Percentiles rank a stretch among this genome's conserved stretches.
These are phyloP conservation scores for Elsinoe australis DNA, from an alignment of 2,329 filamentous ascomycete species.

Conservation along the genomic window DNA sequence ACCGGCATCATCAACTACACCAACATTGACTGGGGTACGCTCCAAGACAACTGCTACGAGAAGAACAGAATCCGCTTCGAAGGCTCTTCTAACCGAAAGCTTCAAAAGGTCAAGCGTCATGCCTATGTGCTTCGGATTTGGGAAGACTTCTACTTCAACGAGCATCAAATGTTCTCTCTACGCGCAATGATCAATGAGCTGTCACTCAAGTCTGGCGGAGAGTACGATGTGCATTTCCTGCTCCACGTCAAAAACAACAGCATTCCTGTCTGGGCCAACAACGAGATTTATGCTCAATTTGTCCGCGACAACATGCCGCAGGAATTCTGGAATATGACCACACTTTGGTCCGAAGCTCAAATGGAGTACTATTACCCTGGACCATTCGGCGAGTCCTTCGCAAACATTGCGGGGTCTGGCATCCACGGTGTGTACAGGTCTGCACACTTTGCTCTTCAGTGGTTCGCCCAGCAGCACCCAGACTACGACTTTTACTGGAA, in stretches of 20 bases:
- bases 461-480: slow-evolving; percentile 44
- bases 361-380: slow-evolving; percentile 88
- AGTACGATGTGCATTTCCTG: slow-evolving; percentile 79
- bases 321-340: slow-evolving; percentile 83
- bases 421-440: slow-evolving; percentile 84
- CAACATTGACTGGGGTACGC: slow-evolving; percentile 42
- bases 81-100: slow-evolving; percentile 31
- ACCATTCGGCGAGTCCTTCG: slow-evolving; percentile 67
- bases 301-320: slow-evolving; percentile 63
- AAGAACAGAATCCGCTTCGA: slow-evolving; percentile 44
- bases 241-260: slow-evolving; percentile 74
- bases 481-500: slow-evolving; percentile 61
- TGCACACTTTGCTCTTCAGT: slow-evolving; percentile 45
- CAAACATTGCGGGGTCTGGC: slow-evolving; percentile 54
- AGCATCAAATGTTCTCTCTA: slow-evolving; percentile 72
- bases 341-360: slow-evolving; percentile 87
- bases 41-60: slow-evolving; percentile 41
- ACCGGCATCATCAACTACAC: slow-evolving; percentile 42
- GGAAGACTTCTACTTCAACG: slow-evolving; percentile 71
- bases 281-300: slow-evolving; percentile 58
- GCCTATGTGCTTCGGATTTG: slow-evolving; percentile 78
- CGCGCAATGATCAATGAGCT: slow-evolving; percentile 79
- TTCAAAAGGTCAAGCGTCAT: slow-evolving; percentile 49
- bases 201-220: slow-evolving; percentile 69
- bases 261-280: slow-evolving; percentile 70